phyloP scores from a whole-genome alignment of 1,139 yeast genomes.

The Chernovozyma aurita region DNA sequence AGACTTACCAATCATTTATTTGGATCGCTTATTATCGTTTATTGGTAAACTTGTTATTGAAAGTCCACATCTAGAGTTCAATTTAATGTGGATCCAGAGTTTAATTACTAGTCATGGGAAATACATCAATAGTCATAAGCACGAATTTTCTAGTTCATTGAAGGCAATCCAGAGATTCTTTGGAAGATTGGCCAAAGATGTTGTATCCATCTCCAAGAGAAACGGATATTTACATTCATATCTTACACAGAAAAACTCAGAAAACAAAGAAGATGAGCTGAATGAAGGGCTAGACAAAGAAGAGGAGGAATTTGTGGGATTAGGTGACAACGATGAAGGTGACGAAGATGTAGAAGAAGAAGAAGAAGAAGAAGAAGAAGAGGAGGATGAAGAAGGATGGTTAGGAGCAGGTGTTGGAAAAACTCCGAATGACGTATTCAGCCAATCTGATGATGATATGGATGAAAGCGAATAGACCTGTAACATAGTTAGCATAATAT shows the following conservation, averaged over 20 bases:
- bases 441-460: slow-evolving; percentile 7
- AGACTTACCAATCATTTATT: slow-evolving; percentile 73
- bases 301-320: slow-evolving; percentile 13
- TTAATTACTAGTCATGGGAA: slow-evolving; percentile 73
- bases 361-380: slow-evolving; percentile 16
- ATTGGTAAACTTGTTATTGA: slow-evolving; percentile 68
- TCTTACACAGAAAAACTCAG: slow-evolving; percentile 19
- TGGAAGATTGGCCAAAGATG: slow-evolving; percentile 69
- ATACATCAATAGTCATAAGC: slow-evolving; percentile 60
- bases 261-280: slow-evolving; percentile 8
- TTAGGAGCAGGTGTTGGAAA: slow-evolving; percentile 10
- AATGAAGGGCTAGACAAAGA: slow-evolving; percentile 17
- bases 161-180: slow-evolving; percentile 75
- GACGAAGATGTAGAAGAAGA: slow-evolving; percentile 18
- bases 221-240: slow-evolving; percentile 52
- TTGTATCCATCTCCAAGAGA: slow-evolving; percentile 50
- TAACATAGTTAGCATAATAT: slow-evolving; percentile 1
- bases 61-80: slow-evolving; percentile 84
- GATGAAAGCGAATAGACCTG: too few species aligned
- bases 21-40: slow-evolving; percentile 62
- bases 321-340: slow-evolving; percentile 13
- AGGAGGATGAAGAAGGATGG: slow-evolving; percentile 18
- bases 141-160: slow-evolving; percentile 60
- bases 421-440: slow-evolving; percentile 4
- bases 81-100: slow-evolving; percentile 72